Percentiles rank a stretch among this genome's conserved stretches.
Evolutionary conservation across 768 basidiomycete species (phyloP).

Genomic region (Xerocomus brunneocitrinus): DNA sequence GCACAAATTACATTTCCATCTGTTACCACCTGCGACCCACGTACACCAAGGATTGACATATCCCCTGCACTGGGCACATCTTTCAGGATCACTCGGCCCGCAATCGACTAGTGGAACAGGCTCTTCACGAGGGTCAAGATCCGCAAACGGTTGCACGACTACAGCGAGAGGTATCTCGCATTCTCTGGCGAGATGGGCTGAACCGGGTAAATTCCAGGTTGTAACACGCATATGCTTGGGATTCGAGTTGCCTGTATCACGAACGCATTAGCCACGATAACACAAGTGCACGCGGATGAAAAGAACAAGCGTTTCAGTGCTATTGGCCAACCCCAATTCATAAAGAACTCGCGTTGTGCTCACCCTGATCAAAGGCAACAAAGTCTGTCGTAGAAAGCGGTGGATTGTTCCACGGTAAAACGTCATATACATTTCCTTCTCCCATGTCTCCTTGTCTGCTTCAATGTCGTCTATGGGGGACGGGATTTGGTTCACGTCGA

Average conservation of each 20-base stretch:
- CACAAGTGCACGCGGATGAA: neutral
- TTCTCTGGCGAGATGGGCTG: conserved; percentile 71
- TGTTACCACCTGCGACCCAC: conserved; percentile 77
- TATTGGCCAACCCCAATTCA: neutral
- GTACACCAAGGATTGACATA: conserved; percentile 94
- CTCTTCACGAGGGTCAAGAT: conserved; percentile 73
- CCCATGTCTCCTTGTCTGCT: conserved; percentile 74
- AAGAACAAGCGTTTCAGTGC: neutral
- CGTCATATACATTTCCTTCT: conserved; percentile 63
- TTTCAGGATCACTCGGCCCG: conserved; percentile 67
- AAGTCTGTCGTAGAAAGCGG: conserved; percentile 88
- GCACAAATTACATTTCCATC: conserved; percentile 94
- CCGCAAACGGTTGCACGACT: conserved; percentile 86
- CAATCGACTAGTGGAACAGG: conserved; percentile 73
- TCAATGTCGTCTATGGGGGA: conserved; percentile 80
- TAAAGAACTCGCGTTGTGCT: conserved; percentile 2
- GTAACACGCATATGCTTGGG: conserved; percentile 88
- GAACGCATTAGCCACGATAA: conserved; percentile 13
- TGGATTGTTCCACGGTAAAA: conserved; percentile 52
- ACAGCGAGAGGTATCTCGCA: conserved; percentile 83
- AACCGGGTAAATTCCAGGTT: conserved; percentile 83
- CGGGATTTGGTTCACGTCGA: conserved; percentile 89
- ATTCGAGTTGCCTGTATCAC: conserved; percentile 69
- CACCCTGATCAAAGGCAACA: conserved; percentile 87
- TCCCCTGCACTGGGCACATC: conserved; percentile 79